A percentile compares a stretch with the other conserved stretches of the same genome.
These are phyloP conservation scores for Penicillium psychrosexuale DNA, from an alignment of 2,329 filamentous ascomycete genomes.

Conservation along the genomic window DNA sequence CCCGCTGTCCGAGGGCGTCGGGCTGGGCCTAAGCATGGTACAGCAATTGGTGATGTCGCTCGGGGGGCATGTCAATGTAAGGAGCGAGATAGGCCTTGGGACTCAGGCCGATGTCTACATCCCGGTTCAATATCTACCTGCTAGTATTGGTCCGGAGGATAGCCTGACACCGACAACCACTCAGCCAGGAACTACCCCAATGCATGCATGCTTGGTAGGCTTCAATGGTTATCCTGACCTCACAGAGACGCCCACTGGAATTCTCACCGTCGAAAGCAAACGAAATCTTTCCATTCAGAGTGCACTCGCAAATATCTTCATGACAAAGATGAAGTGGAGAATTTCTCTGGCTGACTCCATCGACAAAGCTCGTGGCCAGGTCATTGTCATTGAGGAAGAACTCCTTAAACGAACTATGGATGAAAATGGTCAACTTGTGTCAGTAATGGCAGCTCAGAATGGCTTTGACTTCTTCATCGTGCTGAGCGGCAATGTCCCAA, in stretches of 20 bases:
- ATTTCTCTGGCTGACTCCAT: conserved; percentile 27
- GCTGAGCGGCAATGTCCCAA: conserved; percentile 14
- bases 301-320: conserved; percentile 26
- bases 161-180: background rate
- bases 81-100: conserved; percentile 31
- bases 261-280: conserved; percentile 27
- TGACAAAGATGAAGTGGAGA: conserved; percentile 25
- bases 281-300: conserved; percentile 30
- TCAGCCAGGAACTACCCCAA: background rate
- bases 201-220: conserved; percentile 28
- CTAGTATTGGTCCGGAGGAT: background rate
- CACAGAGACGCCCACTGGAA: conserved; percentile 20
- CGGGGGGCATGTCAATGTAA: conserved; percentile 54
- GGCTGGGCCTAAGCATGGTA: conserved; percentile 62
- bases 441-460: background rate
- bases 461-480: conserved; percentile 23
- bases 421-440: conserved; percentile 5
- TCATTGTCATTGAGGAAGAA: conserved; percentile 29
- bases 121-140: conserved; percentile 17
- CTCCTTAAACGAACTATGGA: conserved; percentile 14
- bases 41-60: conserved; percentile 55
- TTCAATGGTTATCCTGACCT: conserved; percentile 26
- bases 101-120: conserved; percentile 28
- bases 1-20: conserved; percentile 54
- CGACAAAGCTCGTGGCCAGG: conserved; percentile 22